Conservation (phyloP, 2,329 filamentous ascomycete genomes). For the Ceratocystis smalleyi region DNA sequence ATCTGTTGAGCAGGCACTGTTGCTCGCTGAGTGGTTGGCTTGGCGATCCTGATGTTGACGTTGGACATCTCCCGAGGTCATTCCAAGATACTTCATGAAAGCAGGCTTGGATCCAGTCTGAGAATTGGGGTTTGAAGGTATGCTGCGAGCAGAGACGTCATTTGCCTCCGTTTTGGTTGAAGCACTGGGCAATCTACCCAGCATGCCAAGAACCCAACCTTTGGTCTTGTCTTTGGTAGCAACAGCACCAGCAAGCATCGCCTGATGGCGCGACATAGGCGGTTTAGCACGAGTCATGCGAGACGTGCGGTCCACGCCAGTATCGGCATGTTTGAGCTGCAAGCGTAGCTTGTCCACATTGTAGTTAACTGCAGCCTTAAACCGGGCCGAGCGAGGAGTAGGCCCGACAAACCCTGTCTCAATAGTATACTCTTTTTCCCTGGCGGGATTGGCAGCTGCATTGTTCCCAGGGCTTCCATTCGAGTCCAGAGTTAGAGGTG, state of each 20-base stretch:
- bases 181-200: conserved; percentile 4
- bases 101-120: conserved; percentile 25
- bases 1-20: conserved; percentile 25
- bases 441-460: conserved; percentile 19
- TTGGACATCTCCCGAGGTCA: conserved; percentile 29
- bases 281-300: conserved; percentile 21
- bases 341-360: conserved; percentile 18
- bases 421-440: conserved; percentile 27
- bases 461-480: conserved; percentile 15
- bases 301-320: conserved; percentile 35
- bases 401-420: conserved; percentile 35
- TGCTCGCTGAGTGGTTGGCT: conserved; percentile 20
- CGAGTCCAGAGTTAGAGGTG: conserved; percentile 29
- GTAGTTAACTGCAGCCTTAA: conserved; percentile 27
- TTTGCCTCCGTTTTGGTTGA: conserved; percentile 1
- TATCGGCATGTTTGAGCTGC: conserved; percentile 7
- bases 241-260: conserved; percentile 22
- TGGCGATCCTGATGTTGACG: conserved; percentile 26
- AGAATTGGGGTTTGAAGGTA: background rate
- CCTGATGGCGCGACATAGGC: conserved; percentile 14
- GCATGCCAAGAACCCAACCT: conserved; percentile 19
- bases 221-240: conserved; percentile 22
- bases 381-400: conserved; percentile 30
- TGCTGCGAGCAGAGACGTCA: conserved; percentile 3
- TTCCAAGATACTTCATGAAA: conserved; percentile 30